These are phyloP conservation scores for Neurospora sp. DNA, from an alignment of 495 filamentous ascomycete genomes.

Conservation along the genomic window DNA sequence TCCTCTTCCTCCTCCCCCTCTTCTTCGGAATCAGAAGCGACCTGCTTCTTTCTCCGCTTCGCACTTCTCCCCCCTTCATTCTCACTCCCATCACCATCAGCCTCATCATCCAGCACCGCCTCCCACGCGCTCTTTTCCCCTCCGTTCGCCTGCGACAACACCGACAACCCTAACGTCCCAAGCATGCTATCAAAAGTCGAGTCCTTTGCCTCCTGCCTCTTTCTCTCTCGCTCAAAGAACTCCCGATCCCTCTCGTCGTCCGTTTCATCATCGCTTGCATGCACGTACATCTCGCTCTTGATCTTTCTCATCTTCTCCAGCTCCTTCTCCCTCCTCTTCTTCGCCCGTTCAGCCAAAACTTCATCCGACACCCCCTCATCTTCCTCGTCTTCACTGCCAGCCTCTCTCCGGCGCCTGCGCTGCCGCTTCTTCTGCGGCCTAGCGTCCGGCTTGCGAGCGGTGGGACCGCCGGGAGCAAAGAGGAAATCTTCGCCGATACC, in stretches of 20 bases:
- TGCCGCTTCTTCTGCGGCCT: conserved; percentile 35
- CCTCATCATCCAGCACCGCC: conserved; percentile 5
- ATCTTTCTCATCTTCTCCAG: conserved; percentile 60
- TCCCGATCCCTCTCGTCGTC: conserved; percentile 54
- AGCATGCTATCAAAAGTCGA: conserved; percentile 16
- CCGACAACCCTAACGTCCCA: conserved; percentile 3
- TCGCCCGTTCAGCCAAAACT: conserved; percentile 33
- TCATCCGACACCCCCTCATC: conserved; percentile 37
- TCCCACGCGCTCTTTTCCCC: conserved; percentile 6
- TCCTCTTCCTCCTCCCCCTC: conserved; percentile 9
- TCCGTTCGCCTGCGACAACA: not conserved
- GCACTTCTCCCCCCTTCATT: not conserved
- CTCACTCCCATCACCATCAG: conserved; percentile 2
- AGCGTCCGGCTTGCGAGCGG: conserved; percentile 32
- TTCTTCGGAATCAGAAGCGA: conserved; percentile 6
- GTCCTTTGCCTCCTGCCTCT: conserved; percentile 20
- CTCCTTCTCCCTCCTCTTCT: conserved; percentile 45
- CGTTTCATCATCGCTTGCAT: conserved; percentile 71
- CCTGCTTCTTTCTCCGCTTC: conserved; percentile 3
- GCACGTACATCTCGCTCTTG: conserved; percentile 75
- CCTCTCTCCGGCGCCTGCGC: conserved; percentile 27
- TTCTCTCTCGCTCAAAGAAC: conserved; percentile 65
- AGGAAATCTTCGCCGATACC: conserved; percentile 38
- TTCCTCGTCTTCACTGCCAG: conserved; percentile 38
- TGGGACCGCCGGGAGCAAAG: conserved; percentile 63